A percentile compares a stretch with the other conserved stretches of the same genome.
Evolutionary conservation across 352 stramenopile genomes (phyloP).

Genomic region (Saprolegnia parasitica): DNA sequence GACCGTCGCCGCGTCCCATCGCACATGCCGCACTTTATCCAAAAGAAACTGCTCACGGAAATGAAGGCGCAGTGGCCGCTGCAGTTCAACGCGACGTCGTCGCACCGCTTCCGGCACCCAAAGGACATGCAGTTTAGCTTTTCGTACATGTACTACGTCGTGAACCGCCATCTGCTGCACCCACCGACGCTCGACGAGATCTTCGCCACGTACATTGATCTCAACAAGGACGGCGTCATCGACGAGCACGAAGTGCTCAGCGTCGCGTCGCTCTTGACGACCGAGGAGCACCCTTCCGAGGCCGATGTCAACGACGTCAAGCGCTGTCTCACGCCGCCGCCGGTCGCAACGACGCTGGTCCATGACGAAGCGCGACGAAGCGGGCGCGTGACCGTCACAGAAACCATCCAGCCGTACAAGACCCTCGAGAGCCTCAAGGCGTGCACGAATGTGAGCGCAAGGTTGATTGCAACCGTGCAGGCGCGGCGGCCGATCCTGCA

Average conservation of each 20-base stretch:
- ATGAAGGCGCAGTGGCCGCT: constrained; percentile 81
- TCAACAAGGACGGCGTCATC: constrained; percentile 86
- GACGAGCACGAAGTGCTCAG: constrained; percentile 89
- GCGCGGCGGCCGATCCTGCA: constrained; percentile 53
- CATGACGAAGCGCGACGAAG: constrained; percentile 48
- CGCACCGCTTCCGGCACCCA: constrained; percentile 85
- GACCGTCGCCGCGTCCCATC: constrained; percentile 82
- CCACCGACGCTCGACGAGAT: constrained; percentile 69
- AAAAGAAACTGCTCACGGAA: constrained; percentile 81
- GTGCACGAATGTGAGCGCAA: constrained; percentile 45
- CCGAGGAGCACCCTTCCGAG: constrained; percentile 61
- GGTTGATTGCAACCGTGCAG: constrained; percentile 48
- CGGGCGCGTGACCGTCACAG: constrained; percentile 55
- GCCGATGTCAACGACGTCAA: constrained; percentile 59
- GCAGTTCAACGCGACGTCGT: constrained; percentile 71
- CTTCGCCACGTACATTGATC: constrained; percentile 86
- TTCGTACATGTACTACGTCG: constrained; percentile 92
- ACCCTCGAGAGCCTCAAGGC: constrained; percentile 53
- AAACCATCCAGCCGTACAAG: constrained; percentile 72
- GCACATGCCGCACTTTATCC: constrained; percentile 93
- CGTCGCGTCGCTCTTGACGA: constrained; percentile 54
- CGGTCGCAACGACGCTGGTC: background rate
- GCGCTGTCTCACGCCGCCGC: constrained; percentile 55
- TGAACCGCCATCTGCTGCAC: constrained; percentile 81
- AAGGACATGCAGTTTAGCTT: constrained; percentile 96